A percentile compares a stretch with the other conserved stretches of the same genome.
Conservation (phyloP, 805 yeast genomes). For the Maudiozyma serrabonitensis region DNA sequence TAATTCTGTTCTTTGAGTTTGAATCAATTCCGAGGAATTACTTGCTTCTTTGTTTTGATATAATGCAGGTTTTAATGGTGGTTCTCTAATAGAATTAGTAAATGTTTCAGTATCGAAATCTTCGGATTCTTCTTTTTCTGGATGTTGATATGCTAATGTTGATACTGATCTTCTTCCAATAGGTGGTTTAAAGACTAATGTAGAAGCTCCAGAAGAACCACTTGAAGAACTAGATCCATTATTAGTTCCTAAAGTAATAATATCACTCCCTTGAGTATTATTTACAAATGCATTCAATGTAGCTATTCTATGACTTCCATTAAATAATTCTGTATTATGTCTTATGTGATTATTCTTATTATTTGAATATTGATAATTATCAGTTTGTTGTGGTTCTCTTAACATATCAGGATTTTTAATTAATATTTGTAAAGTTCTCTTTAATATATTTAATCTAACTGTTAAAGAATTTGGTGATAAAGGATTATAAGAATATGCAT, state of each 20-base stretch:
- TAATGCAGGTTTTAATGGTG: neutral
- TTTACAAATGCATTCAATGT: constrained; percentile 20
- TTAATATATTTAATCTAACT: constrained; percentile 59
- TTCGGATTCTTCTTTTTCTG: neutral
- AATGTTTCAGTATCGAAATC: neutral
- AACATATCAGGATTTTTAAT: constrained; percentile 43
- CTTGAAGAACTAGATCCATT: no score
- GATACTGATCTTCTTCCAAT: constrained; percentile 2
- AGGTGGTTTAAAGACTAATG: neutral
- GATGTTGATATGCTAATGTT: neutral
- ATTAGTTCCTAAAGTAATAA: no score
- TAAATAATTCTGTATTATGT: constrained; percentile 3
- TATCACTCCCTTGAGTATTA: constrained; percentile 1
- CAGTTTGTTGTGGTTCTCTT: constrained; percentile 7
- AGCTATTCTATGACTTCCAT: constrained; percentile 6
- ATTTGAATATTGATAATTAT: neutral
- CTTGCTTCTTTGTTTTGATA: constrained; percentile 8
- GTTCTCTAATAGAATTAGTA: neutral
- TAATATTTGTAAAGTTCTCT: constrained; percentile 61
- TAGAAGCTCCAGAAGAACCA: neutral
- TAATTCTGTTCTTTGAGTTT: constrained; percentile 18
- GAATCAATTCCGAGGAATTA: constrained; percentile 12
- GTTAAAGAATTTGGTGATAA: constrained; percentile 71
- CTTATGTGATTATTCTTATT: constrained; percentile 2
- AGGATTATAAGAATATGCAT: constrained; percentile 75